Base-by-base conservation (phyloP, 495 filamentous ascomycete genomes). In the Barbatosphaeria neglecta region DNA sequence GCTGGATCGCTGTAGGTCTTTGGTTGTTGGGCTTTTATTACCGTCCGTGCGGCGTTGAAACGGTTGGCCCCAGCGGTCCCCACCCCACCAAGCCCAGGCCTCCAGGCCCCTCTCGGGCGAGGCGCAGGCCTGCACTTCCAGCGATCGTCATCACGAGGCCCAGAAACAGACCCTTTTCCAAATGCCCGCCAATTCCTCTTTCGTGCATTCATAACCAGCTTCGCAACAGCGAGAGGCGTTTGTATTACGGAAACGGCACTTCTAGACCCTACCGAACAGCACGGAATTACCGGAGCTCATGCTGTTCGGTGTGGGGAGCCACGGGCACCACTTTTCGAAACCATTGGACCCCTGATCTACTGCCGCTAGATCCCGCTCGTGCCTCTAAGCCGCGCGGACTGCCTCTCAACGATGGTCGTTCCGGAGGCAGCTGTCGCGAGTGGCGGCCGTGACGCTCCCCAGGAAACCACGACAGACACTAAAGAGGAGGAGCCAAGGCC, bases 341-440 rank as follows among this genome's bases (percentile, higher is more conserved):
- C 39, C 39, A 5, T 15, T n/a, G 20, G 20, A 22, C 39, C 39
- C 39, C 39, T 41, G 39, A 41, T 41, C 16, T 41, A 19, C 39
- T 35, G 13, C 39, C 24, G 17, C 24, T 22, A 22, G 39, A 22
- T 41, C 20, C 39, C 39, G 22, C 39, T 22, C 10, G 20, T 25
- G 39, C 20, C 22, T 20, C n/a, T 24, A 22, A 10, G 39, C 39
- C 19, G 39, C 39, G 22, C 6, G 31, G 20, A 16, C 39, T n/a
- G 15, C 4, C 16, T 22, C 16, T 10, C 5, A 16, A 41, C 39
- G 4, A 41, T 41, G 39, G 39, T 22, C 10, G 39, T 22, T 22
- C 20, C 20, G 9, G 39, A 41, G 44, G 6, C 49, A 44, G 35
- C 52, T 44, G 46, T 44, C n/a, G 44, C 51, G 25, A 43, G 27